Percentiles rank a stretch among this genome's conserved stretches.
These are phyloP conservation scores for Flaveria sonorensis DNA, from an alignment of 129 eudicot species.

Conservation along the genomic window DNA sequence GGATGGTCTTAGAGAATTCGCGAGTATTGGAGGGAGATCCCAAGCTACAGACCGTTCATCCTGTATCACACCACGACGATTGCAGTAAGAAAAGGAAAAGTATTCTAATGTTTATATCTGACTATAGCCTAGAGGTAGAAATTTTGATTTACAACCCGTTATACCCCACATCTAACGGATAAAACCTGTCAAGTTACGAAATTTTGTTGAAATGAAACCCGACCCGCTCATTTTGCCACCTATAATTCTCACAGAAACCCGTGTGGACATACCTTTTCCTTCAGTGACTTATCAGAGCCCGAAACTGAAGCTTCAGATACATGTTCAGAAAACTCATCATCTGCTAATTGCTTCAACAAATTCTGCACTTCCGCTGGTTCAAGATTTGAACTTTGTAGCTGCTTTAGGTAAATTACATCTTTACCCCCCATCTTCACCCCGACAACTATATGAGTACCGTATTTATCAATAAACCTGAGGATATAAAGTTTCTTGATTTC, in stretches of 20 bases:
- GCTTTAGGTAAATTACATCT: constrained; percentile 93
- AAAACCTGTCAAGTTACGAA: not conserved
- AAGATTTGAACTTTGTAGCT: constrained; percentile 75
- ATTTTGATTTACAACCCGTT: not conserved
- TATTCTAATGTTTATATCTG: not conserved
- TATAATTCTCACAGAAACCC: not conserved
- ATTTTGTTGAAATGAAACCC: not conserved
- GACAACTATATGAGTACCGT: constrained; percentile 90
- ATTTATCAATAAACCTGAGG: constrained; percentile 90
- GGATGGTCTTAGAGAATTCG: constrained; percentile 66
- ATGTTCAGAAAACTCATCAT: constrained; percentile 68
- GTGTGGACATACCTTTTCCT: constrained; percentile 53
- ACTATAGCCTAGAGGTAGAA: not conserved
- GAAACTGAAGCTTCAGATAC: constrained; percentile 36
- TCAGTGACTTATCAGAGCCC: constrained; percentile 41
- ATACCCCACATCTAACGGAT: not conserved
- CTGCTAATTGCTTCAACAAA: constrained; percentile 80
- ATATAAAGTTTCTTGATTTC: constrained; percentile 25
- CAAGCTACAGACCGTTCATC: constrained; percentile 54
- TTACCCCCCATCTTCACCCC: constrained; percentile 99
- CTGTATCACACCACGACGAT: constrained; percentile 38
- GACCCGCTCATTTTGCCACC: not conserved
- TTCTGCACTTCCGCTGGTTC: constrained; percentile 75
- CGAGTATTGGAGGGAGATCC: constrained; percentile 58
- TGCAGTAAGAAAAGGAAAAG: constrained; percentile 26